Evolutionary conservation across 345 rosid species (phyloP).

Genomic region (Eucalyptus marginata): DNA sequence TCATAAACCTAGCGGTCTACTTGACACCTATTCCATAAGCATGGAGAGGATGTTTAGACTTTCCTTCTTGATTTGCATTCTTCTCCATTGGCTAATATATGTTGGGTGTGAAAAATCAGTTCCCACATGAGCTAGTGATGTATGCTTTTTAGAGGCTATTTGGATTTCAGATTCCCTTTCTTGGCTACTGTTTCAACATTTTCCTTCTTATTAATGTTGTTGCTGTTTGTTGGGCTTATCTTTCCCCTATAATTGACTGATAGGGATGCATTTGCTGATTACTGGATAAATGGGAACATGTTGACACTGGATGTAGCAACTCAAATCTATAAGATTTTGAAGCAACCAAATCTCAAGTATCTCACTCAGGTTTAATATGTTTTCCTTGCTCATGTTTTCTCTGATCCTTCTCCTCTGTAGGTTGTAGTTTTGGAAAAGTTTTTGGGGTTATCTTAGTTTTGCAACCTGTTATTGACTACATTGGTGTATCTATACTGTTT

Average conservation of each 20-base stretch:
- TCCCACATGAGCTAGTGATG: background rate
- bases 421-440: background rate
- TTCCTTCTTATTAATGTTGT: background rate
- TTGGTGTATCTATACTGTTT: background rate
- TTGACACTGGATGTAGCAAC: conserved; percentile 56
- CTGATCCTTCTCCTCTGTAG: background rate
- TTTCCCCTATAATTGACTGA: background rate
- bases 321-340: conserved; percentile 54
- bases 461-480: background rate
- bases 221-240: background rate
- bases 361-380: conserved; percentile 54
- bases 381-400: background rate
- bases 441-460: background rate
- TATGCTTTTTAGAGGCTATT: background rate
- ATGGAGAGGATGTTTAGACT: background rate
- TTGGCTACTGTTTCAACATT: background rate
- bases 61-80: background rate
- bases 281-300: conserved; percentile 72
- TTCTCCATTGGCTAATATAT: background rate
- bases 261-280: conserved; percentile 65
- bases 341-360: conserved; percentile 55
- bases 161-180: background rate
- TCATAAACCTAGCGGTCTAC: background rate
- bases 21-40: background rate
- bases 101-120: background rate